Evolutionary conservation across 179 eudicot genomes (phyloP).

Genomic region (Actinidia arguta): DNA sequence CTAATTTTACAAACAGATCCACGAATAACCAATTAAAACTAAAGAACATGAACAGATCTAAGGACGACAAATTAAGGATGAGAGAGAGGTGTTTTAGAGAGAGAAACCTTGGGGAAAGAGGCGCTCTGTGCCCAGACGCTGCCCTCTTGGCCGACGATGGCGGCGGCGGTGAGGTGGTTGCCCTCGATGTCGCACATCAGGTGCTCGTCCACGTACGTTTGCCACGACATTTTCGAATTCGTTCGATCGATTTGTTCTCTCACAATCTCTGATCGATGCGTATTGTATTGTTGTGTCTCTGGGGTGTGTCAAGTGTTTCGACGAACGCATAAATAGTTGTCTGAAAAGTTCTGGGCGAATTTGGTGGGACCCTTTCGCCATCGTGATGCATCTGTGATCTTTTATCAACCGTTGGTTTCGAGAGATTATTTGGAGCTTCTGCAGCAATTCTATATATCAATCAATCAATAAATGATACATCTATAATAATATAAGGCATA

Average conservation of each 20-base stretch:
- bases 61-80: not conserved
- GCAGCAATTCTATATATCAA: too few relatives aligned
- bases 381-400: not conserved
- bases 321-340: slow-evolving; percentile 15
- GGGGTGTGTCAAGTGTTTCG: not conserved
- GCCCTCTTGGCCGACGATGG: slow-evolving; percentile 56
- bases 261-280: not conserved
- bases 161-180: slow-evolving; percentile 50
- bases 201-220: slow-evolving; percentile 64
- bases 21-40: not conserved
- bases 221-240: slow-evolving; percentile 51
- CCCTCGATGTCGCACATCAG: slow-evolving; percentile 57
- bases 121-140: slow-evolving; percentile 59
- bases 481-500: too few relatives aligned
- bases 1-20: not conserved
- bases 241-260: not conserved
- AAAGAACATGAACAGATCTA: not conserved
- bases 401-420: not conserved
- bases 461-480: too few relatives aligned
- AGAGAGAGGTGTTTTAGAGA: not conserved
- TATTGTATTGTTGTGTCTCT: slow-evolving; percentile 7
- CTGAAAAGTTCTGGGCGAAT: slow-evolving; percentile 16
- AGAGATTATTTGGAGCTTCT: not conserved
- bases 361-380: not conserved
- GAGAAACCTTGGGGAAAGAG: slow-evolving; percentile 28